Evolutionary conservation across 2,329 filamentous ascomycete species (phyloP), one percentile per base, ranked within the genome.

Genomic region (Clonostachys rosea): DNA sequence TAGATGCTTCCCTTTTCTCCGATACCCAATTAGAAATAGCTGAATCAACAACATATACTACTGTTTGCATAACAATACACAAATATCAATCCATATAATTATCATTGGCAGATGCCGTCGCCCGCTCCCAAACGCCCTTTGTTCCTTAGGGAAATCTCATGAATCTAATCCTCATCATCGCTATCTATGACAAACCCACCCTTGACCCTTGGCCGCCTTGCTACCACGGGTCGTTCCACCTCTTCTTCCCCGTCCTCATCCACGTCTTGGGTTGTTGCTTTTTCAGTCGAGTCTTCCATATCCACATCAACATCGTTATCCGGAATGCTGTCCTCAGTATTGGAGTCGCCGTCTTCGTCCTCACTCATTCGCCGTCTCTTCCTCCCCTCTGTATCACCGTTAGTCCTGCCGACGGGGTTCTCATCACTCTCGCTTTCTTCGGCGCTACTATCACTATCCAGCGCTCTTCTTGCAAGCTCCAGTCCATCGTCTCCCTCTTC

Each of bases 171-270:
- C 52, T 81, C 77, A 43, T 84, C 80, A 58, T 80, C 81, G 50
- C 79, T 82, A 55, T 83, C 79, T 35, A 81, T 56, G 42, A 83
- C 61, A 51, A 84, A 83, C 0, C 79, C 79, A 16, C 73, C 72
- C 45, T 71, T 70, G 5, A 72, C 66, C 50, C 75, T 67, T 2
- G 67, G 65, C 48, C 75, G 67, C 53, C 69, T 67, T 8, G 64
- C 47, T 40, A 56, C 48, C 2, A 57, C 54, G 11, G 60, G 59
- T 5, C 39, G 53, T 12, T 56, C 54, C 43, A 64, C 54, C 54
- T 64, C 63, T 2, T 70, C 67, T 30, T 70, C 69, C 7, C 71
- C 69, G 9, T 74, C 70, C 5, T 70, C 70, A 5, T 68, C 67
- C 36, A 20, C 35, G 24, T 44, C 56, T 40, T 59, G 61, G 30